These are phyloP conservation scores for Heliamphora pulchella DNA, from an alignment of 179 eudicot genomes.

Conservation along the genomic window DNA sequence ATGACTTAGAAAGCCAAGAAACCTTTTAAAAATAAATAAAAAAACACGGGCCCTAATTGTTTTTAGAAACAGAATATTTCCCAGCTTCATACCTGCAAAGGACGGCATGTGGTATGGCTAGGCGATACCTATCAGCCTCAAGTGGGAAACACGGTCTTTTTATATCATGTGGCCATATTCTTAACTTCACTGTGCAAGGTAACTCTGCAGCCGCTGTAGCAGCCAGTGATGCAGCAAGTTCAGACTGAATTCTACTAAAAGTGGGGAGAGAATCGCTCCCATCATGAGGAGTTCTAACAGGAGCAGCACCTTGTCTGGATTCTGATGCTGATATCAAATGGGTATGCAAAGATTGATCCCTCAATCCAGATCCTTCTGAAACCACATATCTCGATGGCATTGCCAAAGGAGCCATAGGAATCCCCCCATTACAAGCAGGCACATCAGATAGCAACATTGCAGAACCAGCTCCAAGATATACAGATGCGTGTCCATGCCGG, in stretches of 20 bases:
- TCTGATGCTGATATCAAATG: conserved; percentile 30
- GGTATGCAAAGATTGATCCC: conserved; percentile 40
- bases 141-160: conserved; percentile 65
- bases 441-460: conserved; percentile 4
- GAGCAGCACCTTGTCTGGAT: conserved; percentile 32
- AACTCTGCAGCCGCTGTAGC: conserved; percentile 87
- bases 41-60: background rate
- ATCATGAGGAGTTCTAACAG: conserved; percentile 22
- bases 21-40: too few relatives aligned
- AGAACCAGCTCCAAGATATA: conserved; percentile 11
- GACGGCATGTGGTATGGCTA: conserved; percentile 85
- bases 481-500: conserved; percentile 29
- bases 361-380: conserved; percentile 37
- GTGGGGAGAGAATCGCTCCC: conserved; percentile 48
- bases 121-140: conserved; percentile 56
- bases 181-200: conserved; percentile 90
- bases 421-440: conserved; percentile 20
- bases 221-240: conserved; percentile 75
- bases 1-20: too few relatives aligned
- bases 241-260: conserved; percentile 59
- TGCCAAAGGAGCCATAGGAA: conserved; percentile 21
- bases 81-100: conserved; percentile 58
- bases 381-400: conserved; percentile 29
- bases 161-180: conserved; percentile 81
- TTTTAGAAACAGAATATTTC: conserved; percentile 4